phyloP scores from a whole-genome alignment of 2,329 filamentous ascomycete genomes.

The Rachicladosporium sp. region DNA sequence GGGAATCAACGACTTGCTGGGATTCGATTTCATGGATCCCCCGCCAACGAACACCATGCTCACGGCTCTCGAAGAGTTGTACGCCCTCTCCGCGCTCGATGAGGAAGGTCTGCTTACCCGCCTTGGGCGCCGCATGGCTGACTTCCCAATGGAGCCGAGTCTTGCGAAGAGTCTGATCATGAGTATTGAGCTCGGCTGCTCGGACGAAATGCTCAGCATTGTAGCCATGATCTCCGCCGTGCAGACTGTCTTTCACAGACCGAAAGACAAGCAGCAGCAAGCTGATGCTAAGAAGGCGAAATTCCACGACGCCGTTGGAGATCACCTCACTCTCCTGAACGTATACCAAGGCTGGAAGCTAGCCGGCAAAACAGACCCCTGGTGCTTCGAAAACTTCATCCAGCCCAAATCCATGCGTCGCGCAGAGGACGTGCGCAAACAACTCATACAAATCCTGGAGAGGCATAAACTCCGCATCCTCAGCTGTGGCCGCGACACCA shows the following conservation, averaged over 20 bases:
- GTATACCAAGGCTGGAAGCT: slow-evolving; percentile 95
- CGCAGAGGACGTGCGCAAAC: slow-evolving; percentile 82
- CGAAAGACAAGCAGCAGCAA: slow-evolving; percentile 92
- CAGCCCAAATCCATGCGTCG: slow-evolving; percentile 80
- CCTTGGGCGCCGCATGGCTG: slow-evolving; percentile 90
- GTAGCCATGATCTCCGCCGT: slow-evolving; percentile 82
- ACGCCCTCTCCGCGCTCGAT: slow-evolving; percentile 80
- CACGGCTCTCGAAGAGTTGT: slow-evolving; percentile 87
- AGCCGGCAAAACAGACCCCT: slow-evolving; percentile 67
- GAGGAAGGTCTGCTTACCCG: slow-evolving; percentile 90
- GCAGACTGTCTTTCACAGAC: slow-evolving; percentile 79
- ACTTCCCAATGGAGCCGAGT: slow-evolving; percentile 94
- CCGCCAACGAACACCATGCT: slow-evolving; percentile 97
- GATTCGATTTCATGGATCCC: slow-evolving; percentile 98
- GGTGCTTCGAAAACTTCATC: slow-evolving; percentile 98
- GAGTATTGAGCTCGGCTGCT: slow-evolving; percentile 76
- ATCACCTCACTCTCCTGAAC: slow-evolving; percentile 88
- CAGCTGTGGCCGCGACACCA: slow-evolving; percentile 77
- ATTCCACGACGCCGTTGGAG: slow-evolving; percentile 89
- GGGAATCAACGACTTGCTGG: slow-evolving; percentile 94
- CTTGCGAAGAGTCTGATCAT: slow-evolving; percentile 83
- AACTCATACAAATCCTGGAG: slow-evolving; percentile 87
- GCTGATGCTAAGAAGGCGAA: slow-evolving; percentile 97
- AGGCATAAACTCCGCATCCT: slow-evolving; percentile 72
- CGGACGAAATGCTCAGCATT: slow-evolving; percentile 86